A percentile compares a stretch with the other conserved stretches of the same genome.
Evolutionary conservation across 192 early-diverging fungal species (phyloP).

Genomic region (Diversispora eburnea): DNA sequence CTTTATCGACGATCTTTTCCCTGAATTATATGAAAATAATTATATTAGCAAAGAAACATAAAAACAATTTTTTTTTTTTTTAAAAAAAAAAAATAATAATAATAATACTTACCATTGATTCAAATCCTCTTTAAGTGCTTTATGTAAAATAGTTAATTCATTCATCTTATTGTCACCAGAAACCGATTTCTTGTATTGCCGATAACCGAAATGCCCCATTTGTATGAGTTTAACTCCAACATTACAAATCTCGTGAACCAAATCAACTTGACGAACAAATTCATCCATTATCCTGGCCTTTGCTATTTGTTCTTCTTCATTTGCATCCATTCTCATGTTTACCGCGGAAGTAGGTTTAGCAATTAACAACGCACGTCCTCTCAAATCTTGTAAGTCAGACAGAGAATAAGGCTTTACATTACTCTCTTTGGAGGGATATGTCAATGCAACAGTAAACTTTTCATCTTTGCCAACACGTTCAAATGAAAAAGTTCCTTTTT

Average conservation of each 20-base stretch:
- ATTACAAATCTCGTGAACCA: slow-evolving; percentile 21
- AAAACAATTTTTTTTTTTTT: not conserved
- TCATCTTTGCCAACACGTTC: not conserved
- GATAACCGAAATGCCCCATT: slow-evolving; percentile 30
- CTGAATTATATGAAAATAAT: slow-evolving; percentile 6
- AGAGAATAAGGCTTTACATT: slow-evolving; percentile 5
- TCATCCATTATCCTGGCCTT: not conserved
- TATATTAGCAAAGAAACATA: not conserved
- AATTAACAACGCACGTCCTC: slow-evolving; percentile 30
- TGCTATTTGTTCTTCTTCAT: not conserved
- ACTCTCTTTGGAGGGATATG: slow-evolving; percentile 1
- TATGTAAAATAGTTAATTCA: not conserved
- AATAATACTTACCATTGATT: not conserved
- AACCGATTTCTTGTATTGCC: not conserved
- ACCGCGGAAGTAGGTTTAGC: slow-evolving; percentile 8
- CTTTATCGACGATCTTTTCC: not conserved
- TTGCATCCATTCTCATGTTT: not conserved
- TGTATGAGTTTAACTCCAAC: slow-evolving; percentile 19
- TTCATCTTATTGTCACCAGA: not conserved
- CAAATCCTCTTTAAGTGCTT: slow-evolving; percentile 8
- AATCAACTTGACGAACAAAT: slow-evolving; percentile 32
- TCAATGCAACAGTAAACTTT: slow-evolving; percentile 16
- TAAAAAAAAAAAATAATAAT: not conserved
- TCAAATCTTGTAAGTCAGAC: slow-evolving; percentile 25
- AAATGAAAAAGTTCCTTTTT: slow-evolving; percentile 25